Evolutionary conservation across 2,329 filamentous ascomycete genomes (phyloP), one percentile per base, ranked within the genome.

Genomic region (Sporothrix pseudoabietina): DNA sequence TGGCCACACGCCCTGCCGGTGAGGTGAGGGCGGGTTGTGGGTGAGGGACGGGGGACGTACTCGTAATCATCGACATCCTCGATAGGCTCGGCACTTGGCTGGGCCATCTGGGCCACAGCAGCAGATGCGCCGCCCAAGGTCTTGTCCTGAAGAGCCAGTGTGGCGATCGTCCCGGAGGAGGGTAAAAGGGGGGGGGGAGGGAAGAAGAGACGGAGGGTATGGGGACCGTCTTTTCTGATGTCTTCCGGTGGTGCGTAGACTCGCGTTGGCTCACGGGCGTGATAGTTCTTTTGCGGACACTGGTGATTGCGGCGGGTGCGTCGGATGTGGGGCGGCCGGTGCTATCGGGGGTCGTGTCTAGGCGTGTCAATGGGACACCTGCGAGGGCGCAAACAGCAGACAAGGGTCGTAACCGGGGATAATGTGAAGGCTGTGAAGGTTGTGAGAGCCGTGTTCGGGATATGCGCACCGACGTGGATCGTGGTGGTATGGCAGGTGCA

Each of bases 71-170:
- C 88, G 79, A 83, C 85, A 77, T 90, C 89, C 81, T 90, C 88
- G 79, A 84, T 85, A 77, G 86, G 85, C 82, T 89, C 88, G 84
- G 86, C 86, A 85, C 83, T 87, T 82, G 88, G 88, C 87, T 89
- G 88, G 87, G 88, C 88, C 89, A 91, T 91, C 81, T 86, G 85
- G 87, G 88, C 89, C 87, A 87, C 88, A 87, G 87, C 89, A 86
- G 85, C 85, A 84, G 87, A 85, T 84, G 87, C 87, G 86, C 85
- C 86, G 86, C 88, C 87, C 85, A 87, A 86, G 78, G 85, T 81
- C 80, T 86, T 86, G 76, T 86, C 83, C 83, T 89, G 86, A 82
- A 90, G 85, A 84, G 87, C 87, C 89, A 91, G 87, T 81, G 83
- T 90, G 88, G 83, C 84, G 83, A 79, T 77, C 68, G 66, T 32